A percentile compares a stretch with the other conserved stretches of the same genome.
Conservation (phyloP, 768 basidiomycete genomes). For the Lactarius sp. region DNA sequence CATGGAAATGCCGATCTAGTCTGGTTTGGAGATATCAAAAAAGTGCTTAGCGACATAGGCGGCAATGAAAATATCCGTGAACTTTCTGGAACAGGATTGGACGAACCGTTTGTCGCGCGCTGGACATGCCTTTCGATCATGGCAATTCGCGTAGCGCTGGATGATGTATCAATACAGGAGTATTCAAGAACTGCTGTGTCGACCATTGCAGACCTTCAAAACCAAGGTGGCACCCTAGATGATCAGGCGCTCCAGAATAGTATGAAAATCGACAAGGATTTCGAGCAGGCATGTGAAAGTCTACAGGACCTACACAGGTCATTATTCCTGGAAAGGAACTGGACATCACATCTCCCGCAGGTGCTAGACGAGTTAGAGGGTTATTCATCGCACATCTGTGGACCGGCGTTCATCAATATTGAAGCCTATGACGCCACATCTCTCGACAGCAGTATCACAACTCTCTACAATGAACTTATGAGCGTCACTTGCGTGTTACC, state of each 20-base stretch:
- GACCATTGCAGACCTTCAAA: not conserved
- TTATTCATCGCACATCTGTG: no score
- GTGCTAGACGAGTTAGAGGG: no score
- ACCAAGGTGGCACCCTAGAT: not conserved
- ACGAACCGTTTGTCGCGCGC: no score
- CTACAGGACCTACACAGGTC: not conserved
- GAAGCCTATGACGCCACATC: no score
- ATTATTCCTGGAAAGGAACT: not conserved
- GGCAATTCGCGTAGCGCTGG: not conserved
- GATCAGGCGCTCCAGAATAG: not conserved
- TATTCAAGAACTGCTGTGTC: not conserved
- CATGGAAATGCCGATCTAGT: not conserved
- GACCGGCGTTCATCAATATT: no score
- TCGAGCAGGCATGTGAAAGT: not conserved
- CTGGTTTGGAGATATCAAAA: constrained; percentile 16
- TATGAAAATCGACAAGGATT: not conserved
- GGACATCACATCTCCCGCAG: no score
- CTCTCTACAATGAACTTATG: no score
- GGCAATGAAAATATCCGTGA: constrained; percentile 1
- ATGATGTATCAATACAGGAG: not conserved
- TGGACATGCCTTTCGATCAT: no score
- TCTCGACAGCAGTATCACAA: no score
- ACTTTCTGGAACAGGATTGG: no score
- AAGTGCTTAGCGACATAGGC: constrained; percentile 5
- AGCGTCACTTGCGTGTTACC: not conserved